Percentiles rank a stretch among this genome's conserved stretches.
Evolutionary conservation across 768 basidiomycete species (phyloP).

Genomic region (Mycena vulgaris): DNA sequence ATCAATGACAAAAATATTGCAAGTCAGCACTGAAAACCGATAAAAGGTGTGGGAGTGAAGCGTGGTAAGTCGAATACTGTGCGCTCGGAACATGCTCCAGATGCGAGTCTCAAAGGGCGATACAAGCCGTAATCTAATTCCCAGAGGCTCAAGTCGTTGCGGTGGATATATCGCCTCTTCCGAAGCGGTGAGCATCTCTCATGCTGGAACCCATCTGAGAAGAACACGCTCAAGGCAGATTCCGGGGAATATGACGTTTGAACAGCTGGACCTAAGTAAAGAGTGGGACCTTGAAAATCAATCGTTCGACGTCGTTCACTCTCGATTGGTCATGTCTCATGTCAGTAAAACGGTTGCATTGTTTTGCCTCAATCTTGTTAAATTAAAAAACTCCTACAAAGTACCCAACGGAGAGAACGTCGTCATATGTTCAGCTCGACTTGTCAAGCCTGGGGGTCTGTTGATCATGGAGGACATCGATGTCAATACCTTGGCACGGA

Average conservation of each 20-base stretch:
- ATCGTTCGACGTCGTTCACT: constrained; percentile 20
- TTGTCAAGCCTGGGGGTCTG: constrained; percentile 19
- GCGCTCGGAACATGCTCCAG: neutral
- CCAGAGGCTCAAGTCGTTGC: constrained; percentile 1
- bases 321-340: constrained; percentile 5
- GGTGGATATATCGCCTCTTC: neutral
- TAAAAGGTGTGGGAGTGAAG: constrained; percentile 5
- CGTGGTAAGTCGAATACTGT: neutral
- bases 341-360: neutral
- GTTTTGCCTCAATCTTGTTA: no score
- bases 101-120: neutral
- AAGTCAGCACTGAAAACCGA: neutral
- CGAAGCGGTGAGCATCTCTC: neutral
- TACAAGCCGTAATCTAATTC: neutral
- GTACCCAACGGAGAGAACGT: neutral
- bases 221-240: neutral
- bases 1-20: no score
- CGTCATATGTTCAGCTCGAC: neutral
- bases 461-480: constrained; percentile 22
- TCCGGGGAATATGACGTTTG: constrained; percentile 6
- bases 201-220: neutral
- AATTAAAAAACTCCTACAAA: neutral
- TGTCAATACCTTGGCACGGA: neutral
- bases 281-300: neutral
- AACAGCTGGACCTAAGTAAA: neutral